These are phyloP conservation scores for Lentinus tigrinus DNA, from an alignment of 768 basidiomycete species.

Conservation along the genomic window DNA sequence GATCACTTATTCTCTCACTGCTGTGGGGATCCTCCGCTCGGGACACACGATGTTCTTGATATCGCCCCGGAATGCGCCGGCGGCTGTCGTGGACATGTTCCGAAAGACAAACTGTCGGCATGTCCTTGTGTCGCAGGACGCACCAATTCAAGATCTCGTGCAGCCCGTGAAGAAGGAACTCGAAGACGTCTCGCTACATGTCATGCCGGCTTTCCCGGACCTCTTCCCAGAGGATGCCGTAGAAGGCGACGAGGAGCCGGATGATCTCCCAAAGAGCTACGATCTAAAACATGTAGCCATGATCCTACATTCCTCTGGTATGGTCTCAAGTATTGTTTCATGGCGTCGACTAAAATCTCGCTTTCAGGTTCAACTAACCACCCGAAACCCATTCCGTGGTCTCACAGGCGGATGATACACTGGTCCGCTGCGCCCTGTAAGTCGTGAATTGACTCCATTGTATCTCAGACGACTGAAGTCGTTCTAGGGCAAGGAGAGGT, in stretches of 20 bases:
- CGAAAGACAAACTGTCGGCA: slow-evolving; percentile 5
- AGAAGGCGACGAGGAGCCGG: not conserved
- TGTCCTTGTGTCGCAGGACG: slow-evolving; percentile 7
- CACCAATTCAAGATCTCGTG: not conserved
- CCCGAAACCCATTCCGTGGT: slow-evolving; percentile 18
- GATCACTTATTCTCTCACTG: slow-evolving; percentile 18
- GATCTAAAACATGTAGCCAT: not conserved
- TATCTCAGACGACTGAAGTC: not conserved
- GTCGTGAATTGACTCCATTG: not conserved
- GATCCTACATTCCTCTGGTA: slow-evolving; percentile 16
- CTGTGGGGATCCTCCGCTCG: slow-evolving; percentile 21
- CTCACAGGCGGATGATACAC: not conserved
- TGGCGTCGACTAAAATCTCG: no score
- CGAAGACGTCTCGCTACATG: not conserved
- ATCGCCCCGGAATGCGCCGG: slow-evolving; percentile 33
- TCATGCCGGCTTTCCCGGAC: slow-evolving; percentile 5
- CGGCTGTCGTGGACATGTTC: slow-evolving; percentile 31
- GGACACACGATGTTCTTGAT: slow-evolving; percentile 32
- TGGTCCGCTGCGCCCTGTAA: slow-evolving; percentile 4
- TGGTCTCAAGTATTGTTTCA: not conserved
- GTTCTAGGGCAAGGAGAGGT: slow-evolving; percentile 2
- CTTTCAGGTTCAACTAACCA: slow-evolving; percentile 19
- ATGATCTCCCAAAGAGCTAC: not conserved
- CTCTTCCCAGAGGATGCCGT: not conserved
- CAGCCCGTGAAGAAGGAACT: not conserved